Evolutionary conservation across 176 grass and related monocot genomes (phyloP), one percentile per base, ranked within the genome.

Genomic region (Guadua angustifolia): DNA sequence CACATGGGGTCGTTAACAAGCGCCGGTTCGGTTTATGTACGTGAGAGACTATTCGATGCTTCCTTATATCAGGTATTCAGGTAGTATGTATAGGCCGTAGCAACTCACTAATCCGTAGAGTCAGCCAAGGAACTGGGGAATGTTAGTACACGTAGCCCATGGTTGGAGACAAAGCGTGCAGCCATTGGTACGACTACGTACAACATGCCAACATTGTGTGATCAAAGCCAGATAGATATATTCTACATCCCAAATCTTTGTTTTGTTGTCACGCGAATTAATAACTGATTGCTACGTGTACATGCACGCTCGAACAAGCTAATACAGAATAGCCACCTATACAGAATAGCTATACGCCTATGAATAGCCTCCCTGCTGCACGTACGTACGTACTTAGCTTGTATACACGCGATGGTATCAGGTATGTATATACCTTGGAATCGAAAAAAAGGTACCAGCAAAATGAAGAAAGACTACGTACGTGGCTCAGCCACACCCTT

Each of bases 181-280:
- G 2, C 63, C 6, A 66, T 18, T 2, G 16, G 53, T n/a, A n/a
- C 19, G 19, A n/a, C 19, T 9, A n/a, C 19, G 2, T 21, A n/a
- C 26, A 40, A 40, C 0, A 40, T 40, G 39, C 39, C 39, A 40
- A 40, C 6, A 40, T 40, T 29, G 29, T 29, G 29, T 29, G 29
- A 29, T 29, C 29, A 29, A 1, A 29, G 29, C 1, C 29, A 29
- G 29, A 29, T 29, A 29, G 29, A 29, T 29, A 29, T 29, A 29
- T 29, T 29, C 29, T 29, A 29, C 29, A 29, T 29, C 36, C 39
- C 24, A 64, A 66, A 79, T 66, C 6, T 66, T 65, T 4, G 61
- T 67, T 66, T 66, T 67, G 29, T 66, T 79, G 29, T 33, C 62
- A 67, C 62, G 39, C 26, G 67, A 22, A 51, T 79, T 32, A 79